Evolutionary conservation across 768 basidiomycete genomes (phyloP), one percentile per base, ranked within the genome.

Genomic region (Russula ochroleuca): DNA sequence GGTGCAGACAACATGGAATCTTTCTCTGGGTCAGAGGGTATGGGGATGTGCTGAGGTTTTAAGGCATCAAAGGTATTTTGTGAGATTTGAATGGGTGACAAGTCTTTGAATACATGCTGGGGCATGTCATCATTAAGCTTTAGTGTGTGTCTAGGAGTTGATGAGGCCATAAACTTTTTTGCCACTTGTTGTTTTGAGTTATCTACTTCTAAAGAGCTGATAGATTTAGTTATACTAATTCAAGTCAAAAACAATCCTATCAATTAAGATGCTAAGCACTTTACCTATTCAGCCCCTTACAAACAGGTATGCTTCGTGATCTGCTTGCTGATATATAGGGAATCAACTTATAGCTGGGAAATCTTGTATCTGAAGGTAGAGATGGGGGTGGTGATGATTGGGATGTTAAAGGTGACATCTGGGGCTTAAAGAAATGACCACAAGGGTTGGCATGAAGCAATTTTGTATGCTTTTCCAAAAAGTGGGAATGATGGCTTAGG

Each of bases 1-100:
- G 55, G 55, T 13, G 55, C 61, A 57, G 61, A 62, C 13, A 62
- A 31, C 19, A 25, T 57, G 21, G 48, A 50, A 23, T 50, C 47
- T 33, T 19, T 43, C 1, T 35, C 23, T 31, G 38, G 19, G 13
- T 13, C 2, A 33, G 49, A 62, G 23, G 21, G 28, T 25, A 43
- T 19, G n/a, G 33, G 3, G 7, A 4, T n/a, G 4, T 41, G 28
- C 13, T 50, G 38, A 51, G 6, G 25, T 4, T 49, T 19, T 25
- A 49, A 2, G 7, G 8, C n/a, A 19, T 41, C 19, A 28, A 2
- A 14, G 37, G 47, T 28, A 17, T 19, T 40, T 7, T 49, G 35
- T 35, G 35, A 35, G 10, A 35, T 10, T 8, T 7, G 10, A 35
- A 35, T 35, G 10, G 35, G 35, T 35, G n/a, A 38, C 13, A 62